Conservation (phyloP, 2,329 filamentous ascomycete species). For the Colletotrichum falcatum region DNA sequence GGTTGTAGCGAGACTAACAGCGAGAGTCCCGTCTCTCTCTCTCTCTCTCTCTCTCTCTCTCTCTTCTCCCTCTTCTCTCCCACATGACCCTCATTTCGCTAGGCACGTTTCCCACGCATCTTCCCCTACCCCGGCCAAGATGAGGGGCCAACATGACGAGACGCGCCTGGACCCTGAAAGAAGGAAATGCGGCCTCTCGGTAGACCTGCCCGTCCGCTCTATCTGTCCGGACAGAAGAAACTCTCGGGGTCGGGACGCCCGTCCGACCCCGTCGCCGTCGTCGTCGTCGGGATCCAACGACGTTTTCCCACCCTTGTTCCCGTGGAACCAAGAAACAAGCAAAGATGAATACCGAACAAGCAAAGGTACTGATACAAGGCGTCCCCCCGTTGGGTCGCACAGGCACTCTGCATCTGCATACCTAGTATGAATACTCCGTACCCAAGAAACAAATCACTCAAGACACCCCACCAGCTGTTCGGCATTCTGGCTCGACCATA, state of each 20-base stretch:
- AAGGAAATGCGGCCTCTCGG: neutral
- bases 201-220: neutral
- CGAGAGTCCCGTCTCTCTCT: neutral
- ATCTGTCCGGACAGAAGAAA: neutral
- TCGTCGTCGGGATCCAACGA: neutral
- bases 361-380: too few relatives aligned
- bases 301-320: too few relatives aligned
- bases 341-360: too few relatives aligned
- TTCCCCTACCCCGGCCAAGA: neutral
- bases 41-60: too few relatives aligned
- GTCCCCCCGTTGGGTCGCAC: too few relatives aligned
- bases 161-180: slow-evolving; percentile 3
- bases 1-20: slow-evolving; percentile 17
- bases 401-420: too few relatives aligned
- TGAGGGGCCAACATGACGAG: neutral
- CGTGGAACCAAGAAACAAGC: neutral
- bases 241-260: neutral
- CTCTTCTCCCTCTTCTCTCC: neutral
- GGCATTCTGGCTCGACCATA: neutral
- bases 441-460: too few relatives aligned
- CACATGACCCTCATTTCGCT: neutral
- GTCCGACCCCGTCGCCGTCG: neutral
- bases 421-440: too few relatives aligned
- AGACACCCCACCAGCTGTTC: slow-evolving; percentile 1
- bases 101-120: neutral